Evolutionary conservation across 106 monocot genomes (phyloP).

Genomic region (Platanthera guangdongensis): DNA sequence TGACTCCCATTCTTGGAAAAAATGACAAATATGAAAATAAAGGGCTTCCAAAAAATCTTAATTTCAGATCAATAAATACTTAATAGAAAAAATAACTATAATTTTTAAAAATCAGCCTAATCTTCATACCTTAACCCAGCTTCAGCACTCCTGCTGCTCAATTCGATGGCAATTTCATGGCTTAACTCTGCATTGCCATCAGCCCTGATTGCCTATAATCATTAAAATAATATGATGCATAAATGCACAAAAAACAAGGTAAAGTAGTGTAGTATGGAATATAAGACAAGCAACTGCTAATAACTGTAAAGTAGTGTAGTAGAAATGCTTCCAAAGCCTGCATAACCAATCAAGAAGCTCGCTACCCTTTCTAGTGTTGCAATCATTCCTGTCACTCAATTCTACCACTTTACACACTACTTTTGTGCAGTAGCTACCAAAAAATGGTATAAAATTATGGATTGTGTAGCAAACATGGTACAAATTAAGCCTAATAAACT

Average conservation of each 20-base stretch:
- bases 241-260: background rate
- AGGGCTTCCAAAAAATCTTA: too few species aligned
- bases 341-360: background rate
- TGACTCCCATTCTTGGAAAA: background rate
- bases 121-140: constrained; percentile 66
- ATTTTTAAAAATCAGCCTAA: background rate
- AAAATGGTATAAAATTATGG: too few species aligned
- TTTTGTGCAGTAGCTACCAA: background rate
- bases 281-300: background rate
- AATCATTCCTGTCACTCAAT: background rate
- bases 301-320: too few species aligned
- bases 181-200: constrained; percentile 68
- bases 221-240: background rate
- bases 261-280: background rate
- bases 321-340: background rate
- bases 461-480: background rate
- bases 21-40: too few species aligned
- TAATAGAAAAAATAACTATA: background rate
- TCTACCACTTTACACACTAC: background rate
- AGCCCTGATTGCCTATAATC: constrained; percentile 51
- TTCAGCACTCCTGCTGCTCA: constrained; percentile 56
- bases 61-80: background rate
- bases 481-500: background rate
- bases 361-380: background rate
- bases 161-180: constrained; percentile 69